Percentiles rank a stretch among this genome's conserved stretches.
These are phyloP conservation scores for Luzula sylvatica DNA, from an alignment of 176 grass and related monocot species.

Conservation along the genomic window DNA sequence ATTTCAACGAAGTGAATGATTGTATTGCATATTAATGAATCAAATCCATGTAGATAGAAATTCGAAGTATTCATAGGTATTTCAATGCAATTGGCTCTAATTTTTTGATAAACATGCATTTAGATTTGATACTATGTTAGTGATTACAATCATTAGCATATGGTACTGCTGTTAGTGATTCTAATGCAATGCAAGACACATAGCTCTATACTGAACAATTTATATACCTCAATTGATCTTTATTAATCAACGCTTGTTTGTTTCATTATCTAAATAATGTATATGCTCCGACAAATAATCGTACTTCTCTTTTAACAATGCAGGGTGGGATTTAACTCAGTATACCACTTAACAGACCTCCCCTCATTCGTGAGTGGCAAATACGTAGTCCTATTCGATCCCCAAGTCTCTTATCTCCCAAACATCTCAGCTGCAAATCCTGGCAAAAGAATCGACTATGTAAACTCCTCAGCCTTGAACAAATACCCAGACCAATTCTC, in stretches of 20 bases:
- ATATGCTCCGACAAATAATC: too few relatives aligned
- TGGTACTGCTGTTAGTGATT: too few relatives aligned
- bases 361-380: slow-evolving; percentile 95
- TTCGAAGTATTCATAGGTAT: neutral
- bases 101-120: neutral
- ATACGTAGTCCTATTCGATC: slow-evolving; percentile 86
- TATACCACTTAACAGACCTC: slow-evolving; percentile 93
- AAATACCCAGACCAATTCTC: slow-evolving; percentile 70
- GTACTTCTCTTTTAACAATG: slow-evolving; percentile 12
- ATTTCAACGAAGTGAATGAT: too few relatives aligned
- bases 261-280: too few relatives aligned
- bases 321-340: slow-evolving; percentile 98
- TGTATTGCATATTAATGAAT: too few relatives aligned
- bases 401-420: slow-evolving; percentile 83
- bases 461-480: slow-evolving; percentile 57
- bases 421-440: slow-evolving; percentile 83
- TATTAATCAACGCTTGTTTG: too few relatives aligned
- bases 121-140: too few relatives aligned
- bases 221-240: too few relatives aligned
- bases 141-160: too few relatives aligned
- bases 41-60: too few relatives aligned
- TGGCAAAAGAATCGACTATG: slow-evolving; percentile 94
- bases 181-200: too few relatives aligned
- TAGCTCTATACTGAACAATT: too few relatives aligned
- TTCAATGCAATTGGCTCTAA: neutral